These are phyloP conservation scores for Afroboletus lepidellus DNA, from an alignment of 1,284 basidiomycete genomes.

Conservation along the genomic window DNA sequence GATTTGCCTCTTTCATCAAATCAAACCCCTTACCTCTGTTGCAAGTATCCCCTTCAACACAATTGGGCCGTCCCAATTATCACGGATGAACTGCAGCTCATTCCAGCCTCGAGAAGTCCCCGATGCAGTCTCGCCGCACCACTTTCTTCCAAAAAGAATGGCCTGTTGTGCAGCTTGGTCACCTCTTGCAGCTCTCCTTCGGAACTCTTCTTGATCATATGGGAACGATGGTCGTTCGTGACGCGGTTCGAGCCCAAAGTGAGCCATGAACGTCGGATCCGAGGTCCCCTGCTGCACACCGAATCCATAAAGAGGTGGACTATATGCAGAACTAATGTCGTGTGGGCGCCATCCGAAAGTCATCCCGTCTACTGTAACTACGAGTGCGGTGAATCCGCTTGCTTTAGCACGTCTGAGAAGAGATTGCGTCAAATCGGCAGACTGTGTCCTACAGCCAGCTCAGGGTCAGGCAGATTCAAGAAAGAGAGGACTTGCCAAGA, in stretches of 20 bases:
- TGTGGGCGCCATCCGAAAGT: conserved; percentile 66
- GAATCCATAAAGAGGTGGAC: conserved; percentile 57
- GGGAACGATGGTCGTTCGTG: conserved; percentile 52
- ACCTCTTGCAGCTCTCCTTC: conserved; percentile 40
- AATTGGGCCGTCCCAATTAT: conserved; percentile 69
- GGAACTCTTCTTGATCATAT: conserved; percentile 47
- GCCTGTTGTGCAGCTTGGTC: conserved; percentile 46
- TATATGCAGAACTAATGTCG: too few species aligned
- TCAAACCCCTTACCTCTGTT: conserved; percentile 36
- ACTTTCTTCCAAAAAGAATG: conserved; percentile 48
- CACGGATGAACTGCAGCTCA: conserved; percentile 57
- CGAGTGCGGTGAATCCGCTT: conserved; percentile 62
- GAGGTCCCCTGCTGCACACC: conserved; percentile 44
- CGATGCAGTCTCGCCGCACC: conserved; percentile 57
- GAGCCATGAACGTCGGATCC: conserved; percentile 72
- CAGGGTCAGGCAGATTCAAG: neutral
- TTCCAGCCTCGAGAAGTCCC: conserved; percentile 64
- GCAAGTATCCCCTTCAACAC: conserved; percentile 70
- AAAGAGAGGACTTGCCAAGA: conserved; percentile 53
- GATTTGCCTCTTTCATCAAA: neutral
- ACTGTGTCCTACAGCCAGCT: conserved; percentile 46
- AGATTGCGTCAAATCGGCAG: conserved; percentile 63
- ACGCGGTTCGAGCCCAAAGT: conserved; percentile 43
- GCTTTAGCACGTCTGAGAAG: conserved; percentile 64
- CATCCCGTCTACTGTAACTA: conserved; percentile 71